These are phyloP conservation scores for Wickerhamiella musiphila DNA, from an alignment of 805 yeast genomes.

Conservation along the genomic window DNA sequence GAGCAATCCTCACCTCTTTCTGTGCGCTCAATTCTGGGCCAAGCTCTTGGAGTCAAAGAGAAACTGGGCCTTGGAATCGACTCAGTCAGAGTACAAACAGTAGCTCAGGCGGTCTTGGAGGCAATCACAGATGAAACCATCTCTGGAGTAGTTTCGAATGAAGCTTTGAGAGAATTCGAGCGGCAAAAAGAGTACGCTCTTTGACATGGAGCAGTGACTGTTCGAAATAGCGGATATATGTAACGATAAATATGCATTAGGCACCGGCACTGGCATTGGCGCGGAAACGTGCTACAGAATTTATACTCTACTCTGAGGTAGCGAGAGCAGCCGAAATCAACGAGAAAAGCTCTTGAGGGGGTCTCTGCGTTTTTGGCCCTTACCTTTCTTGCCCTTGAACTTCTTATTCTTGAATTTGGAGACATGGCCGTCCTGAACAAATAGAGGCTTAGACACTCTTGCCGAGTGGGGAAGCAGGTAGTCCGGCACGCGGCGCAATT, in stretches of 20 bases:
- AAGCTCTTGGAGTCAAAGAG: conserved; percentile 28
- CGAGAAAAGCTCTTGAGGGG: conserved; percentile 12
- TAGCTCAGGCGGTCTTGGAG: conserved; percentile 41
- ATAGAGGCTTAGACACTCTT: conserved; percentile 11
- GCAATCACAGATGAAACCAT: conserved; percentile 33
- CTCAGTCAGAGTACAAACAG: conserved; percentile 36
- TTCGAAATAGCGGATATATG: too few species aligned
- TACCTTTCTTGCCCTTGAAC: conserved; percentile 3
- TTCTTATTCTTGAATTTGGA: conserved; percentile 3
- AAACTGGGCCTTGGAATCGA: conserved; percentile 27
- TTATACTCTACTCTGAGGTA: not conserved
- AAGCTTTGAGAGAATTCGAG: conserved; percentile 21
- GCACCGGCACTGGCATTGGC: too few species aligned
- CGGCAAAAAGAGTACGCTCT: too few species aligned
- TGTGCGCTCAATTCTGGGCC: conserved; percentile 27
- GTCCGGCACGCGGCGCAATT: conserved; percentile 82
- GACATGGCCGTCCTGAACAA: conserved; percentile 7
- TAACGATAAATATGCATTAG: too few species aligned
- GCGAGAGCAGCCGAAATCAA: not conserved
- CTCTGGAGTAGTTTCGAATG: conserved; percentile 42
- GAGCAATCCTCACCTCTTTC: conserved; percentile 27
- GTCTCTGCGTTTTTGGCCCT: conserved; percentile 5
- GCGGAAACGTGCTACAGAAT: too few species aligned
- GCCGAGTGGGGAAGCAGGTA: conserved; percentile 62
- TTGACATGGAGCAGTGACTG: too few species aligned